Conservation (phyloP, 179 eudicot species). For the Beta lomatogona region DNA sequence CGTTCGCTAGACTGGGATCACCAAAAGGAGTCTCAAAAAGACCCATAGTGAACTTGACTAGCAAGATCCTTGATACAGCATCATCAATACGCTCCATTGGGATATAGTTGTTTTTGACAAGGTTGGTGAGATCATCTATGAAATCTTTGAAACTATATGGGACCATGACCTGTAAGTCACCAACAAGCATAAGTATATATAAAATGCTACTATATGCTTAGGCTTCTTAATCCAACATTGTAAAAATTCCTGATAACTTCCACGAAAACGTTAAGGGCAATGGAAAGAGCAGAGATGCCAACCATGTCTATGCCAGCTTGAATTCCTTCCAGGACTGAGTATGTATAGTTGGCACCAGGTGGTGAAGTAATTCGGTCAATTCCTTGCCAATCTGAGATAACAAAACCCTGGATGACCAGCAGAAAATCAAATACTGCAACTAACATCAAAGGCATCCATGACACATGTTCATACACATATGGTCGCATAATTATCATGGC, state of each 20-base stretch:
- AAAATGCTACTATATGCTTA: background rate
- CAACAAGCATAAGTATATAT: background rate
- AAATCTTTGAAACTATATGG: constrained; percentile 44
- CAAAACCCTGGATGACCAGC: constrained; percentile 49
- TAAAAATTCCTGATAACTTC: background rate
- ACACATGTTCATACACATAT: background rate
- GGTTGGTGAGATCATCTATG: constrained; percentile 41
- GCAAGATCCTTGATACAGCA: constrained; percentile 51
- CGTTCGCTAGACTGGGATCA: constrained; percentile 66
- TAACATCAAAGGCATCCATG: constrained; percentile 9
- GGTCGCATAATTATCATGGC: background rate
- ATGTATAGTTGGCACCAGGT: constrained; percentile 43
- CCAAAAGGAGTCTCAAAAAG: constrained; percentile 89
- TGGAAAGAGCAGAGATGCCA: constrained; percentile 12
- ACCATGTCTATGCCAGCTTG: constrained; percentile 65
- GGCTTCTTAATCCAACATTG: constrained; percentile 6
- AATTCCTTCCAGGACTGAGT: constrained; percentile 44
- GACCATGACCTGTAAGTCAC: constrained; percentile 42
- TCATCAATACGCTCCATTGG: constrained; percentile 55
- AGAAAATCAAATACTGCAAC: constrained; percentile 13
- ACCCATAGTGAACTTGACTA: constrained; percentile 71
- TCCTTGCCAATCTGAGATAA: constrained; percentile 58
- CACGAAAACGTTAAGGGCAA: background rate
- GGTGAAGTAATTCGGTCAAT: constrained; percentile 51
- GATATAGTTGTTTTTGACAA: constrained; percentile 49